Conservation (phyloP, 2,329 filamentous ascomycete species). For the Epichloe uncinata region DNA sequence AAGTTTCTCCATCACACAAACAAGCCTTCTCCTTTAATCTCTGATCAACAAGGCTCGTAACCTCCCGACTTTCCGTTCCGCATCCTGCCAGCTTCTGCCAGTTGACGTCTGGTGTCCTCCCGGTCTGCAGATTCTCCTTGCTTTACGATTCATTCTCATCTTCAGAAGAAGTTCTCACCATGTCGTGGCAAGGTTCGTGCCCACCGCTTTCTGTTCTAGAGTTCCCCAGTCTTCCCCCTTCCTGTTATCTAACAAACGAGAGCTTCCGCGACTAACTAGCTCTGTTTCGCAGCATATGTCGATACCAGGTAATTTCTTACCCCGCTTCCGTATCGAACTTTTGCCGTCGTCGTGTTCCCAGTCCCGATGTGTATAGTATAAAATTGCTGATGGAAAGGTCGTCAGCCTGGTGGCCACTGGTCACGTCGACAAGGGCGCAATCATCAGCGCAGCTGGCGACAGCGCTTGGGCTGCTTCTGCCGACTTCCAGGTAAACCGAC, state of each 20-base stretch:
- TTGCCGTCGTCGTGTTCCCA: conserved; percentile 9
- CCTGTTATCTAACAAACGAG: neutral
- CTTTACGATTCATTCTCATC: neutral
- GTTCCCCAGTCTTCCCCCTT: conserved; percentile 16
- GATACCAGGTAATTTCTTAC: conserved; percentile 32
- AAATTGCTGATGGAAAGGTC: conserved; percentile 9
- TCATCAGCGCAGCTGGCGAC: conserved; percentile 69
- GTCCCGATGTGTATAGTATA: neutral
- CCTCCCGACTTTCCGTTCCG: neutral
- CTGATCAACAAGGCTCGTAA: conserved; percentile 1
- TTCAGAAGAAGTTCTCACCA: conserved; percentile 23
- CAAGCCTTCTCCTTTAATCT: neutral
- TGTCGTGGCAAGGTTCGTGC: conserved; percentile 62
- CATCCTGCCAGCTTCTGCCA: neutral
- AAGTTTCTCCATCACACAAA: conserved; percentile 4
- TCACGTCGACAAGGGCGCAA: conserved; percentile 72
- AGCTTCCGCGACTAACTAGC: conserved; percentile 8
- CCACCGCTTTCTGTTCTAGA: neutral
- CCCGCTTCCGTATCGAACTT: neutral
- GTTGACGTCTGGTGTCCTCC: conserved; percentile 1
- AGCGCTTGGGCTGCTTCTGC: conserved; percentile 62
- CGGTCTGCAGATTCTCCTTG: conserved; percentile 1
- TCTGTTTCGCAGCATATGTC: conserved; percentile 31
- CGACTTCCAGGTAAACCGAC: conserved; percentile 54
- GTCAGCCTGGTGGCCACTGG: conserved; percentile 67